Evolutionary conservation across 228 moss, liverwort and hornwort genomes (phyloP), one percentile per base, ranked within the genome.

Genomic region (Sphagnum fallax): DNA sequence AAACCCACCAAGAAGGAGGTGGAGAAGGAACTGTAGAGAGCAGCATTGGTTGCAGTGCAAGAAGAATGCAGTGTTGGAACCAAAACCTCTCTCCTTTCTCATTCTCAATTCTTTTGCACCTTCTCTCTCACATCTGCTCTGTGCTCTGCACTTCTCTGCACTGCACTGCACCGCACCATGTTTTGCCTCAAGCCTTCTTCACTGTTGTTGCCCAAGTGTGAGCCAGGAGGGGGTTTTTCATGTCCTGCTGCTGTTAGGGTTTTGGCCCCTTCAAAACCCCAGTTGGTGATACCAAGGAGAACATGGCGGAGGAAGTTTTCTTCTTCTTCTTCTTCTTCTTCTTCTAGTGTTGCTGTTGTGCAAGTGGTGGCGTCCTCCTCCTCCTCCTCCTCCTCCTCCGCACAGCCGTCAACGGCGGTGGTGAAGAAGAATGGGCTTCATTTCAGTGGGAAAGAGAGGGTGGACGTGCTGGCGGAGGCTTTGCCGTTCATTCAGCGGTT

Each of bases 401-500:
- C 32, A 32, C 15, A 15, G 12, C 15, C 59, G 59, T 11, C 53
- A 63, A 61, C 49, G 52, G 49, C 48, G 65, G 73, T 53, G 52
- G 14, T 59, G 48, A 66, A 63, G 49, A 57, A 4, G 53, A 64
- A 52, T 51, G 70, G 50, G 53, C 74, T 67, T 15, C 77, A 79
- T 59, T 92, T 82, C 65, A 69, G 85, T 32, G 94, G 94, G 5
- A 91, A 92, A 74, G 98, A 98, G 67, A 76, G 98, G 50, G 98
- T 98, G 68, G 98, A 93, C 78, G 78, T 94, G 52, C 66, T 98
- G 9, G 78, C 93, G 4, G 98, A 98, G 64, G 94, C 98, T 0
- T 73, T 98, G 67, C 98, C 94, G 48, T 93, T 98, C 67, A 98
- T 98, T 6, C 97, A 98, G 79, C 74, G 84, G 52, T 98, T 98